Conservation (phyloP, 331 rosid species). For the Rhamnella rubrinervis region DNA sequence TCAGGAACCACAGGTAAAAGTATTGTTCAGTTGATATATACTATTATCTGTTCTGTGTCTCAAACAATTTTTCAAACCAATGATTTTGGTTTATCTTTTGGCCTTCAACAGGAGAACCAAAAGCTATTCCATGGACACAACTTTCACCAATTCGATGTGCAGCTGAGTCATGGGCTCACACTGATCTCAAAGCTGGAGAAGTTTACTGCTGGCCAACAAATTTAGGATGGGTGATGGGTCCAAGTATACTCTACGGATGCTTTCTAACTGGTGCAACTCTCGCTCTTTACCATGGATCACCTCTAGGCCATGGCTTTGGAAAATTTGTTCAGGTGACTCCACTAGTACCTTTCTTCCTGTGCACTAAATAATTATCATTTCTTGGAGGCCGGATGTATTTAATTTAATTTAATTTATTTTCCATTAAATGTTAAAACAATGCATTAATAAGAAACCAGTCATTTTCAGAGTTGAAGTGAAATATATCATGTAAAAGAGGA, state of each 20-base stretch:
- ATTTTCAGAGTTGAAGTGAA: neutral
- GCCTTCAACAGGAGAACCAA: conserved; percentile 72
- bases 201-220: conserved; percentile 90
- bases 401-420: no score
- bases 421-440: no score
- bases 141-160: conserved; percentile 70
- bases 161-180: conserved; percentile 74
- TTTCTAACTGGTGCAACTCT: conserved; percentile 77
- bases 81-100: conserved; percentile 16
- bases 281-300: conserved; percentile 97
- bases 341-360: neutral
- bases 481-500: neutral
- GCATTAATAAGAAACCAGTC: no score
- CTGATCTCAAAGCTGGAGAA: conserved; percentile 65
- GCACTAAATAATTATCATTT: neutral
- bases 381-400: no score
- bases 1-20: conserved; percentile 91
- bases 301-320: conserved; percentile 78
- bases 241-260: conserved; percentile 59
- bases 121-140: conserved; percentile 97
- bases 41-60: neutral
- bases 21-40: conserved; percentile 13
- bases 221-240: conserved; percentile 98
- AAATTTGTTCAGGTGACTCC: conserved; percentile 83
- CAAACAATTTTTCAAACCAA: conserved; percentile 4